Conservation (phyloP, 2,329 filamentous ascomycete genomes). For the Epichloe hybrida region DNA sequence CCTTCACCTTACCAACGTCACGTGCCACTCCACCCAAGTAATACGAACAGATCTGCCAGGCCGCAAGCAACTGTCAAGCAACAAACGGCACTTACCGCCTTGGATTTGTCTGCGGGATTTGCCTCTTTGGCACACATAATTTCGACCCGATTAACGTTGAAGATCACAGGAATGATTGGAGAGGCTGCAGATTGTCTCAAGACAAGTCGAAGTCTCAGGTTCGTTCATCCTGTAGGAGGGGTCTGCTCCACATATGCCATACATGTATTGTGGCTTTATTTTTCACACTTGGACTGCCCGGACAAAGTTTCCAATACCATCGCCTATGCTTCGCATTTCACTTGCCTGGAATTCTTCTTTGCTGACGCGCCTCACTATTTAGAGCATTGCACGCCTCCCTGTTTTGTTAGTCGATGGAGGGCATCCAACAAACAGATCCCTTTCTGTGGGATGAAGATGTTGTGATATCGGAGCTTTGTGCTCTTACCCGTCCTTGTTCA, state of each 20-base stretch:
- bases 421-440: slow-evolving; percentile 41
- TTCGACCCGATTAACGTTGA: not conserved
- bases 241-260: not conserved
- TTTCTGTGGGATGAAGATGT: slow-evolving; percentile 58
- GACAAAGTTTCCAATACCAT: not conserved
- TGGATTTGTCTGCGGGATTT: not conserved
- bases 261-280: not conserved
- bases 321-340: not conserved
- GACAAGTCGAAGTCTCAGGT: not conserved
- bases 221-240: not conserved
- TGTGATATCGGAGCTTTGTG: slow-evolving; percentile 53
- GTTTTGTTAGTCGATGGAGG: slow-evolving; percentile 14
- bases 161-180: not conserved
- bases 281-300: not conserved
- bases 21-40: not conserved
- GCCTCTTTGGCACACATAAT: not conserved
- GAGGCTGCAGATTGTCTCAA: not conserved
- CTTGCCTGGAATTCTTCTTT: not conserved
- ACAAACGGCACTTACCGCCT: not conserved
- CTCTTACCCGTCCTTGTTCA: slow-evolving; percentile 35
- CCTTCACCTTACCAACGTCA: not conserved
- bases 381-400: not conserved
- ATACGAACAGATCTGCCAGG: not conserved
- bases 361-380: not conserved
- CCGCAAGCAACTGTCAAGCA: not conserved